These are phyloP conservation scores for Claviceps arundinis DNA, from an alignment of 2,329 filamentous ascomycete genomes.

Conservation along the genomic window DNA sequence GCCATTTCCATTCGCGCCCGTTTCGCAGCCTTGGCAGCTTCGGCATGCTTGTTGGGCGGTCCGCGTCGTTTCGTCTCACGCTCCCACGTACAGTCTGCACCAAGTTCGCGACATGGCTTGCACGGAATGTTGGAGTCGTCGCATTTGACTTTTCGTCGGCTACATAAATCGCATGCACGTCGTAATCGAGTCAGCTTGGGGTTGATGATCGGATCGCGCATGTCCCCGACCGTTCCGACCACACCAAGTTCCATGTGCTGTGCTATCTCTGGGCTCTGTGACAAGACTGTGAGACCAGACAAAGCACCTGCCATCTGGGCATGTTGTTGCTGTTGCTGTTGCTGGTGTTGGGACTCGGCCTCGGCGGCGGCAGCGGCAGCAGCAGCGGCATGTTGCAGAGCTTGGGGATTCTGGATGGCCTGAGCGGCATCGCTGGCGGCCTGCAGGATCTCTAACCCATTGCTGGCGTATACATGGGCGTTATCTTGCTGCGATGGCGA, in stretches of 20 bases:
- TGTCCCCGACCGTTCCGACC: constrained; percentile 9
- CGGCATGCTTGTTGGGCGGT: constrained; percentile 45
- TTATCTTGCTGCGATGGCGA: constrained; percentile 12
- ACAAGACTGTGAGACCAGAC: neutral
- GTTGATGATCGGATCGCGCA: constrained; percentile 29
- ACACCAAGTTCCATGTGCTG: constrained; percentile 5
- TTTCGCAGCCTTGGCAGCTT: constrained; percentile 41
- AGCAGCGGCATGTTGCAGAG: constrained; percentile 25
- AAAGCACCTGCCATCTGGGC: neutral
- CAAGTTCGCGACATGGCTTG: constrained; percentile 41
- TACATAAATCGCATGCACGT: constrained; percentile 49
- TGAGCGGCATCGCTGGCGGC: constrained; percentile 31
- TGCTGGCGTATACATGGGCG: constrained; percentile 31
- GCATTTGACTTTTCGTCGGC: constrained; percentile 49
- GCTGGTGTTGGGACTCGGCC: constrained; percentile 11
- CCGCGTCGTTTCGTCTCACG: constrained; percentile 45
- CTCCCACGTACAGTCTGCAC: constrained; percentile 44
- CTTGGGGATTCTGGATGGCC: constrained; percentile 24
- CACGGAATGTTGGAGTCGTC: constrained; percentile 44
- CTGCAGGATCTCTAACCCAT: constrained; percentile 32
- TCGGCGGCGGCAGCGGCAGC: constrained; percentile 23
- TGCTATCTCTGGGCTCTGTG: neutral
- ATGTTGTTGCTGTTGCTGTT: constrained; percentile 3
- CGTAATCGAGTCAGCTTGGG: constrained; percentile 42
- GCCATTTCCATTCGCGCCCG: constrained; percentile 26